Conservation (phyloP, 2,329 filamentous ascomycete species). For the Trichoderma guizhouense region DNA sequence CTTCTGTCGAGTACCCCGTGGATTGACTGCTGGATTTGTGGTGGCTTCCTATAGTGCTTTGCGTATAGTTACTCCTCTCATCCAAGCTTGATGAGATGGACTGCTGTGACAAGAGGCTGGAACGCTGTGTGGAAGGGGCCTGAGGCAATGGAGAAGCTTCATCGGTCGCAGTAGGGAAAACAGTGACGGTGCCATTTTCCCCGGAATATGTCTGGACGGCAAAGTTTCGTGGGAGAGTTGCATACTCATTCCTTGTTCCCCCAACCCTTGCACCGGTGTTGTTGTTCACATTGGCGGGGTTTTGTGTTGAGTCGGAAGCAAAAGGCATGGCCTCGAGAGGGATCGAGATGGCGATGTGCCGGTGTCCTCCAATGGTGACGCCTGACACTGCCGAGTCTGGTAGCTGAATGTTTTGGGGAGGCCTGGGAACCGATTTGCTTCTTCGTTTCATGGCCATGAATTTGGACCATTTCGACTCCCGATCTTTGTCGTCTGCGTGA, state of each 20-base stretch:
- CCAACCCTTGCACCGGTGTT: not conserved
- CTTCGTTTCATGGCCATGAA: slow-evolving; percentile 40
- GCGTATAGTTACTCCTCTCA: not conserved
- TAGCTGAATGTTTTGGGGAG: slow-evolving; percentile 37
- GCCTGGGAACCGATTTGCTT: slow-evolving; percentile 34
- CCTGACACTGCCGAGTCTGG: slow-evolving; percentile 56
- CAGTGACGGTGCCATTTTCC: slow-evolving; percentile 37
- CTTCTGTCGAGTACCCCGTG: not conserved
- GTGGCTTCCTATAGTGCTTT: not conserved
- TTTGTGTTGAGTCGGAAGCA: slow-evolving; percentile 33
- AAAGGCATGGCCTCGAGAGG: slow-evolving; percentile 49
- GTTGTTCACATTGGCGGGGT: slow-evolving; percentile 30
- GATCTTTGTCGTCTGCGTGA: slow-evolving; percentile 28
- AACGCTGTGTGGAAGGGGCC: not conserved
- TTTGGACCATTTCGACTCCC: slow-evolving; percentile 39
- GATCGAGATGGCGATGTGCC: slow-evolving; percentile 61
- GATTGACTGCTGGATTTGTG: slow-evolving; percentile 3
- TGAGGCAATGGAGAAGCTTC: not conserved
- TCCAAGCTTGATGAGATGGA: not conserved
- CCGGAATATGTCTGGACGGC: slow-evolving; percentile 31
- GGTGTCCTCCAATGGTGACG: slow-evolving; percentile 50
- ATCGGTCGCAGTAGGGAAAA: slow-evolving; percentile 23
- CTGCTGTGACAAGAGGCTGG: not conserved
- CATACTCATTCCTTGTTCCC: not conserved
- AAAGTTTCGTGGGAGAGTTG: slow-evolving; percentile 15